Conservation (phyloP, 1,139 yeast species). For the Saccharomyces hybrid region DNA sequence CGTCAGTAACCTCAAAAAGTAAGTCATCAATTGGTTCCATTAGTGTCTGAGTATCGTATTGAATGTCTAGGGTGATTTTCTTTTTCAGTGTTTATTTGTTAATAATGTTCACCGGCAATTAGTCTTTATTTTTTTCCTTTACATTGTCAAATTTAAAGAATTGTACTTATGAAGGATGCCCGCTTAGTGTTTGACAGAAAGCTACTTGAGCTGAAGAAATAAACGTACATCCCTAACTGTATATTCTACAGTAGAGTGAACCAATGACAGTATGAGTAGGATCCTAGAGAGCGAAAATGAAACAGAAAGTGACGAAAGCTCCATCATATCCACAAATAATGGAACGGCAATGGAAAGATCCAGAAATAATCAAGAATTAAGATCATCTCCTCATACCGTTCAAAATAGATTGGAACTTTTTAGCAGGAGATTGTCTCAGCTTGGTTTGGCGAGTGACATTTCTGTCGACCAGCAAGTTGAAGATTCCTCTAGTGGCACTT, state of each 20-base stretch:
- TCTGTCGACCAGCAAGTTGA: background rate
- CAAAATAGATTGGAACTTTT: slow-evolving; percentile 21
- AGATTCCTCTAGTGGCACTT: background rate
- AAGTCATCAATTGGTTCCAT: slow-evolving; percentile 13
- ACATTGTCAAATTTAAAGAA: background rate
- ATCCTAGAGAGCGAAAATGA: background rate
- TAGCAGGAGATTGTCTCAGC: slow-evolving; percentile 21
- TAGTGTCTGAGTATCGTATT: background rate
- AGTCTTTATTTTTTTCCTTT: background rate
- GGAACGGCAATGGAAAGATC: background rate
- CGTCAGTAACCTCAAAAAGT: slow-evolving; percentile 9
- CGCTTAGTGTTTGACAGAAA: background rate
- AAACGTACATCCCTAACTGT: background rate
- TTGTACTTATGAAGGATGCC: background rate
- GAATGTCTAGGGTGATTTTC: background rate
- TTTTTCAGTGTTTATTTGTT: background rate
- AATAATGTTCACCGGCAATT: background rate
- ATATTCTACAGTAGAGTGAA: background rate
- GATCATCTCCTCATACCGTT: slow-evolving; percentile 5
- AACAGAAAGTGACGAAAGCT: background rate
- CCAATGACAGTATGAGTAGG: background rate
- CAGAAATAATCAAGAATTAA: background rate
- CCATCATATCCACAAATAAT: background rate
- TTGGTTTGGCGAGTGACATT: slow-evolving; percentile 19
- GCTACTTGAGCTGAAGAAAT: background rate